Evolutionary conservation across 108 stramenopile species (phyloP), one percentile per base, ranked within the genome.

Genomic region (Skeletonema potamos): DNA sequence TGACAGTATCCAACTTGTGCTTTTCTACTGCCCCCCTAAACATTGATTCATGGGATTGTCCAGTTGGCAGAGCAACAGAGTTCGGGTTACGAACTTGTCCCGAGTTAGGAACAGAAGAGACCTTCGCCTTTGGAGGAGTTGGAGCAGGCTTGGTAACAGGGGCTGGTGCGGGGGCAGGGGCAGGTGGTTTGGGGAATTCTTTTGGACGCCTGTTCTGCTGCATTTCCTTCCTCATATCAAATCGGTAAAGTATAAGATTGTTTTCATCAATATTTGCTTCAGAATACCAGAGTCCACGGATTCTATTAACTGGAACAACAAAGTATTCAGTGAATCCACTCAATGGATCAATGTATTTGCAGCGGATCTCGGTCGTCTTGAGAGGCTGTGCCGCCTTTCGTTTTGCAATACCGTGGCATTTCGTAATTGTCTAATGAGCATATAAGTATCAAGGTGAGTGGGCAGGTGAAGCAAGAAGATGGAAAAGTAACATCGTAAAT

Each of bases 241-340:
- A 66, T 30, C 67, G 80, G 41, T 90, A 70, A 17, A 61, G 26
- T 44, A 87, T 82, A 29, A 84, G 77, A 33, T 81, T 41, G 15
- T 81, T 44, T 18, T 84, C 57, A 54, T 90, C 85, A 18, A 90
- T 56, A 27, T 63, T 70, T 11, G 76, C 48, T 27, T 80, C 85
- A 36, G 84, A 70, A 34, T 76, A 54, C 89, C 89, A 90, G 37
- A 66, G 73, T 6, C 87, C 89, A 48, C 73, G 81, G 26, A 63
- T 61, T 44, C 74, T 85, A 2, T 41, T 62, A 22, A 65, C 66
- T 2, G 86, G 74, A 26, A 86, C 81, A 2, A 90, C 79, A 44
- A 85, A 88, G 57, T 88, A 86, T 22, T 88, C 82, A 33, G 73
- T 62, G 24, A 73, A 41, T 22, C 89, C 89, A 12, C 82, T 82